Base-by-base conservation (phyloP, 768 basidiomycete species). In the Suillus brevipes region DNA sequence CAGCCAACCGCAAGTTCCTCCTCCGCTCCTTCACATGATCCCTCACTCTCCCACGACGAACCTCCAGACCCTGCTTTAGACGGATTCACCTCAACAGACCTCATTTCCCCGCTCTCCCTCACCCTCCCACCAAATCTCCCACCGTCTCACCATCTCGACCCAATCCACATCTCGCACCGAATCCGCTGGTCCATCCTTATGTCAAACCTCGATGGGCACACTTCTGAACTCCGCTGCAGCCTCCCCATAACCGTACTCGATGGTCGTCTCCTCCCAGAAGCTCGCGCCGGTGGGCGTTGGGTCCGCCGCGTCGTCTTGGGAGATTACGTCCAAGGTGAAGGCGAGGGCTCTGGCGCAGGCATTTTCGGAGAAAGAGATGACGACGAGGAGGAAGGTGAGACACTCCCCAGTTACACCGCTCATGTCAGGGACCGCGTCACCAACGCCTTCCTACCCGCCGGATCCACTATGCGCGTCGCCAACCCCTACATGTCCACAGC, bases 201-300 rank as follows among this genome's bases (percentile, higher is more conserved):
- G 72, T 83, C 82, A 67, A 99, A 98, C 73, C 82, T 83, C 8
- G 97, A 98, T 73, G 95, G 95, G 0, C 97, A 98, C 73, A 89
- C 88, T 3, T 96, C 94, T 10, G 95, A 98, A 75, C 82, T 99
- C n/a, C 88, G 95, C 18, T 98, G 97, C 76, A 95, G 95, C 1
- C 83, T 98, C 6, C 97, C 97, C 0, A 77, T 99, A 40, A 87
- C 92, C 72, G 83, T 99, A 57, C 88, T 98, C 28, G 89, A 95
- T 68, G 74, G 84, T 65, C 81, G 85, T 14, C 79, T 97, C 1
- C 81, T 92, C 18, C 82, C 88, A 16, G 95, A 97, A 73, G 90
- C 94, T 1, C 83, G 89, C 42, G 81, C 84, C 2, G 83, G 87
- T 31, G 90, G 94, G 5, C 81, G 88, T n/a, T 81, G 82, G 6